phyloP scores from a whole-genome alignment of 2,329 filamentous ascomycete genomes.

The Fonsecaea pugnacius region DNA sequence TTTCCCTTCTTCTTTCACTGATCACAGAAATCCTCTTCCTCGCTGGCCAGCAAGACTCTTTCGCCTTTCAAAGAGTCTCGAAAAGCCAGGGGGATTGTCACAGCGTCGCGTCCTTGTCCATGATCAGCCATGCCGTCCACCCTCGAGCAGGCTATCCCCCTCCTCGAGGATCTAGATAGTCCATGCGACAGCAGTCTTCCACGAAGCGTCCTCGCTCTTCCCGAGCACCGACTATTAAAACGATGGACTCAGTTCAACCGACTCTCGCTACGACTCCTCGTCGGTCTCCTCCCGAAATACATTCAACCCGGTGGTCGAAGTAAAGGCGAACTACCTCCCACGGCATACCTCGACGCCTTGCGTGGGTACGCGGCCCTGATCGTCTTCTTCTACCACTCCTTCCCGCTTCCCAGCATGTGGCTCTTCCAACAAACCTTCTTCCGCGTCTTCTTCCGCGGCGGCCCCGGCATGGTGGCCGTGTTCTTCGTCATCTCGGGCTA shows the following conservation, averaged over 20 bases:
- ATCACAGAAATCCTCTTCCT: not conserved
- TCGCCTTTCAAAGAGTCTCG: not conserved
- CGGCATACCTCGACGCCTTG: conserved; percentile 45
- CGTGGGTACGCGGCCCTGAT: conserved; percentile 51
- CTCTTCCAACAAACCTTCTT: conserved; percentile 43
- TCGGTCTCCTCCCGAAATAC: conserved; percentile 6
- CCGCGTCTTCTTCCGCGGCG: conserved; percentile 41
- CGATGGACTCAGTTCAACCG: not conserved
- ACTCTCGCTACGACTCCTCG: not conserved
- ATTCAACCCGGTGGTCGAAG: not conserved
- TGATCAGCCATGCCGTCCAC: not conserved
- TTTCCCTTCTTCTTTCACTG: not conserved
- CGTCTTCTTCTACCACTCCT: conserved; percentile 54
- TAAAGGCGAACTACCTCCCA: conserved; percentile 14
- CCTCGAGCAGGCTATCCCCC: not conserved
- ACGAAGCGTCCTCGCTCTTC: not conserved
- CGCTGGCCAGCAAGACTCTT: not conserved
- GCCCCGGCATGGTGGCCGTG: conserved; percentile 45
- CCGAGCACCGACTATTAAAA: not conserved
- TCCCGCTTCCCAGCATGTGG: conserved; percentile 37
- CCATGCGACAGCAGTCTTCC: not conserved
- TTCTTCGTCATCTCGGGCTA: conserved; percentile 58
- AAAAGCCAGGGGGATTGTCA: not conserved
- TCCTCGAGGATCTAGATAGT: not conserved
- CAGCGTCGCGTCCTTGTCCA: not conserved